These are phyloP conservation scores for Pichia phayaonensis DNA, from an alignment of 805 yeast species.

Conservation along the genomic window DNA sequence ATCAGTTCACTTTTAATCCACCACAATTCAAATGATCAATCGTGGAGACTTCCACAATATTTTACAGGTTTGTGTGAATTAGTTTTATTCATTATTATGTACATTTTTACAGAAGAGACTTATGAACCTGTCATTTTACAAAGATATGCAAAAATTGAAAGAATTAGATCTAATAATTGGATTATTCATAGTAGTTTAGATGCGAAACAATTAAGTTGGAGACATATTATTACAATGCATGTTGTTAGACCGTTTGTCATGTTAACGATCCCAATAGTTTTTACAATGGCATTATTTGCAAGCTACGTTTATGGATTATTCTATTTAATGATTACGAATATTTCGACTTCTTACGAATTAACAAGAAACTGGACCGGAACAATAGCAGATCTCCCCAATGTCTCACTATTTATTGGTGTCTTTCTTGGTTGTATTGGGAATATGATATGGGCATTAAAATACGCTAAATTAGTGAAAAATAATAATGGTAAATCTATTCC, in stretches of 20 bases:
- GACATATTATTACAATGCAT: slow-evolving; percentile 24
- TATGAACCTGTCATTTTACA: slow-evolving; percentile 32
- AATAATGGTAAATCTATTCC: slow-evolving; percentile 46
- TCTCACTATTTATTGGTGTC: slow-evolving; percentile 34
- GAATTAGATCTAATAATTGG: slow-evolving; percentile 26
- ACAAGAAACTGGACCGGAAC: slow-evolving; percentile 28
- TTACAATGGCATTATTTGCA: slow-evolving; percentile 37
- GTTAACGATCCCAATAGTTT: slow-evolving; percentile 36
- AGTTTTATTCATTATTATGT: slow-evolving; percentile 27
- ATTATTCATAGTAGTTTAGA: slow-evolving; percentile 27
- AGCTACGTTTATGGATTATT: slow-evolving; percentile 43
- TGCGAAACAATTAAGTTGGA: slow-evolving; percentile 8
- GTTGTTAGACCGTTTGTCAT: slow-evolving; percentile 33
- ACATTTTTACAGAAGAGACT: slow-evolving; percentile 32
- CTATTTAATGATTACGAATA: slow-evolving; percentile 37
- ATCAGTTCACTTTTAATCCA: slow-evolving; percentile 40
- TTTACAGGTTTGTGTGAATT: slow-evolving; percentile 36
- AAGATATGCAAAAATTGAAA: slow-evolving; percentile 19
- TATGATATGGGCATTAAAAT: slow-evolving; percentile 25
- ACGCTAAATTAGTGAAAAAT: slow-evolving; percentile 8
- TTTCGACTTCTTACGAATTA: slow-evolving; percentile 31
- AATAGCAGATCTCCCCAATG: slow-evolving; percentile 27
- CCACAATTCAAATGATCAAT: slow-evolving; percentile 31
- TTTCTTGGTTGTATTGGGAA: slow-evolving; percentile 25
- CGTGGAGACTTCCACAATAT: slow-evolving; percentile 56